Conservation (phyloP, 768 basidiomycete species). For the Ramaria sp. region DNA sequence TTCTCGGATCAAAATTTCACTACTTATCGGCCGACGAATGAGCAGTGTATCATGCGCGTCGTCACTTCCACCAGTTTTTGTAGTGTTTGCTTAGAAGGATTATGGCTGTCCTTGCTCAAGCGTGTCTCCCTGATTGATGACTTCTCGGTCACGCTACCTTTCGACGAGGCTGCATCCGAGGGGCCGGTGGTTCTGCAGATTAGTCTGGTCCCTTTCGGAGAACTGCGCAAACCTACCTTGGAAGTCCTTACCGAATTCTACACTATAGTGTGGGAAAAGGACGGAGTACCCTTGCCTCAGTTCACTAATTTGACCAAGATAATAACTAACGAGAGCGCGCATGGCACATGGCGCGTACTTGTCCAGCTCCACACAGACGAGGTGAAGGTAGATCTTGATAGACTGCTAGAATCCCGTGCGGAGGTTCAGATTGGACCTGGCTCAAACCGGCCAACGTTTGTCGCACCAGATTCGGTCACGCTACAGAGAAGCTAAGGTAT, state of each 20-base stretch:
- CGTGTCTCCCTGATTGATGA: slow-evolving; percentile 53
- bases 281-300: slow-evolving; percentile 30
- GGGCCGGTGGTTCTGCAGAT: slow-evolving; percentile 13
- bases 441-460: neutral
- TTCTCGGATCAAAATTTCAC: slow-evolving; percentile 55
- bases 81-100: slow-evolving; percentile 59
- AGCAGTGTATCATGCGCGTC: slow-evolving; percentile 72
- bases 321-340: slow-evolving; percentile 17
- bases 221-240: slow-evolving; percentile 28
- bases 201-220: slow-evolving; percentile 47
- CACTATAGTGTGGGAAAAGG: slow-evolving; percentile 42
- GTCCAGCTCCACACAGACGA: slow-evolving; percentile 10
- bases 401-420: slow-evolving; percentile 1
- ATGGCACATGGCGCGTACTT: slow-evolving; percentile 6
- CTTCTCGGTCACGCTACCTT: slow-evolving; percentile 18
- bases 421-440: neutral
- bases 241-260: slow-evolving; percentile 34
- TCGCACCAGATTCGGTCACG: neutral
- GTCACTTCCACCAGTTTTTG: slow-evolving; percentile 66
- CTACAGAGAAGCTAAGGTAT: neutral
- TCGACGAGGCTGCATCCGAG: slow-evolving; percentile 24
- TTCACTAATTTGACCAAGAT: slow-evolving; percentile 43
- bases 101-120: slow-evolving; percentile 56
- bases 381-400: slow-evolving; percentile 6
- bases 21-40: slow-evolving; percentile 71